Evolutionary conservation across 1,139 yeast species (phyloP).

Genomic region (Yamadazyma oceani): DNA sequence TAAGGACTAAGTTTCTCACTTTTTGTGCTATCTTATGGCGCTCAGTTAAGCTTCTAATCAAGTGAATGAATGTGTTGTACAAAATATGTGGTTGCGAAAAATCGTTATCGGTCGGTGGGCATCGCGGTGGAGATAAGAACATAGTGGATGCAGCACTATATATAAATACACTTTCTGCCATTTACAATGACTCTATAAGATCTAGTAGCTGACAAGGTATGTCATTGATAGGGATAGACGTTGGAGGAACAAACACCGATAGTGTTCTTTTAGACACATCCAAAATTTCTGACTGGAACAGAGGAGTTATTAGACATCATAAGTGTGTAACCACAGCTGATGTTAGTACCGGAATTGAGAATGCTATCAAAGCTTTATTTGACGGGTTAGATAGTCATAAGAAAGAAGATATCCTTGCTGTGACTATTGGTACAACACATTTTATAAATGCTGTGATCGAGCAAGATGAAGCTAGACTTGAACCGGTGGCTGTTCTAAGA

Average conservation of each 20-base stretch:
- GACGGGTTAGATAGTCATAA: slow-evolving; percentile 3
- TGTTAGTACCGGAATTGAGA: slow-evolving; percentile 41
- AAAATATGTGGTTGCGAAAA: too few species aligned
- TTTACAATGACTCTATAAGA: too few species aligned
- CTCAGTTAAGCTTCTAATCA: too few species aligned
- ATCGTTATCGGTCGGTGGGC: too few species aligned
- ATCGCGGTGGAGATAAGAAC: too few species aligned
- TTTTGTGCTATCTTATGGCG: too few species aligned
- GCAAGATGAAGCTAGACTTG: slow-evolving; percentile 35
- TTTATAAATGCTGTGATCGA: slow-evolving; percentile 47
- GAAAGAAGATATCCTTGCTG: slow-evolving; percentile 28
- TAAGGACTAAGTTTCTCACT: too few species aligned
- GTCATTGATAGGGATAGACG: slow-evolving; percentile 44
- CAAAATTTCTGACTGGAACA: too few species aligned
- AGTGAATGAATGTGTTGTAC: too few species aligned
- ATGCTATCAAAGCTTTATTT: slow-evolving; percentile 31
- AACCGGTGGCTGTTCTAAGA: slow-evolving; percentile 40
- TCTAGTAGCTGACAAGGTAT: too few species aligned
- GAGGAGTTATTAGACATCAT: slow-evolving; percentile 39
- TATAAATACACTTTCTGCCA: too few species aligned
- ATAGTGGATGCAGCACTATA: too few species aligned
- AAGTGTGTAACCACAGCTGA: slow-evolving; percentile 43
- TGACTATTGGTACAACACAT: slow-evolving; percentile 47
- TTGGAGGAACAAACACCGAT: slow-evolving; percentile 52
- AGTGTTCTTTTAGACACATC: slow-evolving; percentile 37